phyloP scores from a whole-genome alignment of 805 yeast species.

The Nakazawaea pomicola region DNA sequence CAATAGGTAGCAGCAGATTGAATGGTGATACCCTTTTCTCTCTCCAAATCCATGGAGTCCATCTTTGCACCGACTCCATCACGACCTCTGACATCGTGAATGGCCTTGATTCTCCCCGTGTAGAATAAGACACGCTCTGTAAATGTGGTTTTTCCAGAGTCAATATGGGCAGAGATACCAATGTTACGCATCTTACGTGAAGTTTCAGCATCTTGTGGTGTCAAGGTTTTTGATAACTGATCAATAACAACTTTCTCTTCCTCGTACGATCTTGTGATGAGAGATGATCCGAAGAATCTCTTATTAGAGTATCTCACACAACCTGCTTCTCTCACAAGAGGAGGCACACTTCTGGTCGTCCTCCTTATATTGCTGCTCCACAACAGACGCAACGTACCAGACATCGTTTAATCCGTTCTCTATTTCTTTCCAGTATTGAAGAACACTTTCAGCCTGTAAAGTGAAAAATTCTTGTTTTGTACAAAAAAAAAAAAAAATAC shows the following conservation, averaged over 20 bases:
- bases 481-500: not conserved
- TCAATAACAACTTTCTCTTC: constrained; percentile 71
- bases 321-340: not conserved
- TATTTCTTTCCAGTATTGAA: too few species aligned
- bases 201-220: constrained; percentile 46
- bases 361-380: not conserved
- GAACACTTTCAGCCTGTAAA: not conserved
- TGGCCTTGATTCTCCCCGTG: constrained; percentile 95
- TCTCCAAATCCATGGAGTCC: constrained; percentile 98
- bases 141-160: constrained; percentile 96
- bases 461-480: constrained; percentile 1
- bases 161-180: constrained; percentile 97
- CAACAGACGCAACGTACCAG: not conserved
- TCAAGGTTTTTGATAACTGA: constrained; percentile 42
- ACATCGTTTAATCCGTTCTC: not conserved
- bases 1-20: constrained; percentile 99
- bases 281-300: not conserved
- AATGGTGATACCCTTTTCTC: constrained; percentile 98
- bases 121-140: constrained; percentile 95
- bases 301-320: not conserved
- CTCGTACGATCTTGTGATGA: constrained; percentile 39
- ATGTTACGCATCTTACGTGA: constrained; percentile 76
- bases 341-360: too few species aligned
- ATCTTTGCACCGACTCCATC: constrained; percentile 98
- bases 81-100: constrained; percentile 94